Evolutionary conservation across 345 rosid species (phyloP).

Genomic region (Brassica juncea): DNA sequence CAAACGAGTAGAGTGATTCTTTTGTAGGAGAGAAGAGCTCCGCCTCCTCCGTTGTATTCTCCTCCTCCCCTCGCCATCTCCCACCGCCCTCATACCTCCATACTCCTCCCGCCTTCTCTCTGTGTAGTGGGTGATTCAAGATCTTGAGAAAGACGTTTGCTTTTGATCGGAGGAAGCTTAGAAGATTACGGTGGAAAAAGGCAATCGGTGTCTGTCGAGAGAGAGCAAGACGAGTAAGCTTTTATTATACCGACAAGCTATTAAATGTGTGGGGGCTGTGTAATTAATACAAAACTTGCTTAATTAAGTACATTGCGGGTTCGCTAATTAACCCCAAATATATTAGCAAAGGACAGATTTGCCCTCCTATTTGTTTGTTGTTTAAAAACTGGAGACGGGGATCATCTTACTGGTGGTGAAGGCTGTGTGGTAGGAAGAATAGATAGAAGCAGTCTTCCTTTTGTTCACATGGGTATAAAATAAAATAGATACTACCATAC

Average conservation of each 20-base stretch:
- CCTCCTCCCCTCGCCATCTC: slow-evolving; percentile 69
- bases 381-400: not conserved
- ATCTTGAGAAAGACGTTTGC: slow-evolving; percentile 14
- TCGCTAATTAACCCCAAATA: not conserved
- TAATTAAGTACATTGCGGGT: not conserved
- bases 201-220: slow-evolving; percentile 17
- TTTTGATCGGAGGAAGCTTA: slow-evolving; percentile 10
- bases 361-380: not conserved
- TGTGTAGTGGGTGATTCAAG: not conserved
- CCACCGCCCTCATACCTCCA: slow-evolving; percentile 56
- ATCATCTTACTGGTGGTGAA: not conserved
- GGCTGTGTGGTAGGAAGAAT: no score
- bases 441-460: no score
- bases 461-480: no score
- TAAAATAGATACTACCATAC: not conserved
- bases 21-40: slow-evolving; percentile 60
- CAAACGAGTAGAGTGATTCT: slow-evolving; percentile 80
- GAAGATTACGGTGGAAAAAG: slow-evolving; percentile 15
- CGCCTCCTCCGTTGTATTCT: slow-evolving; percentile 46
- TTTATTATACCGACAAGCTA: not conserved
- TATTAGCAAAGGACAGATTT: not conserved
- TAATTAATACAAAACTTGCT: not conserved
- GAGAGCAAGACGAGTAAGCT: not conserved
- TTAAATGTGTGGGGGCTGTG: not conserved
- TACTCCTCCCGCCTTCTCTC: slow-evolving; percentile 11